A percentile compares a stretch with the other conserved stretches of the same genome.
phyloP scores from a whole-genome alignment of 1,284 basidiomycete species.

The Naganishia sp. region DNA sequence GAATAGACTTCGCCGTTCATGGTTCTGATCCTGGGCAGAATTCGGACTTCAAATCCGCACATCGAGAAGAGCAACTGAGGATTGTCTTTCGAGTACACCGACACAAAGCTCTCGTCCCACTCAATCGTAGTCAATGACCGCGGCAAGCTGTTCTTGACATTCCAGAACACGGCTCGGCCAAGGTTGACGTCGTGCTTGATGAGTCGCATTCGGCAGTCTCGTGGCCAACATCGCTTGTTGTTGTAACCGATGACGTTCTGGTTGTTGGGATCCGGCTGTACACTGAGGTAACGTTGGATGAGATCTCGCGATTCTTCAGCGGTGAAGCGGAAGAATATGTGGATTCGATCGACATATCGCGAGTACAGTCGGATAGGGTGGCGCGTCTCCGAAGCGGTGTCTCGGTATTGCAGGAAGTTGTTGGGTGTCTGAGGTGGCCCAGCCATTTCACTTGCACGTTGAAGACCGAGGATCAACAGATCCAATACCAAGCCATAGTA shows the following conservation, averaged over 20 bases:
- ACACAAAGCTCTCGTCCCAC: constrained; percentile 96
- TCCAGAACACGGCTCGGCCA: constrained; percentile 98
- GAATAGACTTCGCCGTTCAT: constrained; percentile 96
- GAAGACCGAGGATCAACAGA: constrained; percentile 86
- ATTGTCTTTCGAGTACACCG: constrained; percentile 96
- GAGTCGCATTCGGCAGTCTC: constrained; percentile 97
- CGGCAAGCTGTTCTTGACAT: constrained; percentile 95
- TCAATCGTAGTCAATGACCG: constrained; percentile 97
- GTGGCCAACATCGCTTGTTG: constrained; percentile 98
- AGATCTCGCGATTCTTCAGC: constrained; percentile 97
- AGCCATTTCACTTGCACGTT: constrained; percentile 94
- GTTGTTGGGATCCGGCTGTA: constrained; percentile 97
- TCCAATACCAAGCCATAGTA: constrained; percentile 91
- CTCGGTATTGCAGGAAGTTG: constrained; percentile 92
- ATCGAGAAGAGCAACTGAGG: constrained; percentile 97
- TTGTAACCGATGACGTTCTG: constrained; percentile 99
- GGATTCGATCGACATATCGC: constrained; percentile 87
- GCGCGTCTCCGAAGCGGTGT: constrained; percentile 86
- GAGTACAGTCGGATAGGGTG: constrained; percentile 95
- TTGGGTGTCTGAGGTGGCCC: constrained; percentile 93
- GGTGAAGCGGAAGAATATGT: constrained; percentile 96
- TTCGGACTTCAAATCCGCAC: constrained; percentile 96
- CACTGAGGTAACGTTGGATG: constrained; percentile 94
- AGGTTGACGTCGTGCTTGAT: constrained; percentile 99
- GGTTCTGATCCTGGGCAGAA: constrained; percentile 81